A percentile compares a stretch with the other conserved stretches of the same genome.
phyloP scores from a whole-genome alignment of 352 stramenopile species.

The Phytopythium delawarense region DNA sequence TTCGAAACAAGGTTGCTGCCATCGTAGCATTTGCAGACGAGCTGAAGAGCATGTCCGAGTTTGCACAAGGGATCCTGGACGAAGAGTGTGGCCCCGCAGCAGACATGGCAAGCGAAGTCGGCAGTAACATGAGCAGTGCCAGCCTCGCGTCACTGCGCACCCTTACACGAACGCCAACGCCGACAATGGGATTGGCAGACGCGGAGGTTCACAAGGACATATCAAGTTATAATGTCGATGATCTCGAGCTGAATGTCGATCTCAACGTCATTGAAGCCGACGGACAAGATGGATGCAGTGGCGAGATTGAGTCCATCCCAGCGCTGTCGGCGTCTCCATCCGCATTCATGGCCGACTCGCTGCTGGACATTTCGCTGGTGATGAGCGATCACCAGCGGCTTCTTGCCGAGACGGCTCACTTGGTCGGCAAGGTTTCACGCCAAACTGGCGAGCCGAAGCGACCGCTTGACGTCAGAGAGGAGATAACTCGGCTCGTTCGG shows the following conservation, averaged over 20 bases:
- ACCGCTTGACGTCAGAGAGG: constrained; percentile 28
- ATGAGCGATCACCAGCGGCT: constrained; percentile 72
- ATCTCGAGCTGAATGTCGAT: neutral
- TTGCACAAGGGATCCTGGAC: constrained; percentile 54
- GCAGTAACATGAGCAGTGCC: constrained; percentile 40
- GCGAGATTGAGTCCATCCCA: neutral
- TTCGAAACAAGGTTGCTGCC: constrained; percentile 29
- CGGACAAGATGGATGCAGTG: neutral
- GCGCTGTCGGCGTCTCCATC: constrained; percentile 10
- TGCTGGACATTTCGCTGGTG: constrained; percentile 71
- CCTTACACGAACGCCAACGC: constrained; percentile 32
- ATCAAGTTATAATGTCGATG: neutral
- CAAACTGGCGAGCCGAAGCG: constrained; percentile 5
- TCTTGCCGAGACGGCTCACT: constrained; percentile 45
- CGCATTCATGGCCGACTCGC: constrained; percentile 42
- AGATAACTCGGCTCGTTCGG: constrained; percentile 47
- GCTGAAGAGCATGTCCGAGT: constrained; percentile 47
- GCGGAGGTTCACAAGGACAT: neutral
- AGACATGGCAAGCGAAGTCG: constrained; percentile 9
- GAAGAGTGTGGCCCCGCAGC: constrained; percentile 29
- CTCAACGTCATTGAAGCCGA: no score
- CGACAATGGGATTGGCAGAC: neutral
- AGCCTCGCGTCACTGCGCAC: constrained; percentile 28
- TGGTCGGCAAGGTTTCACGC: constrained; percentile 35
- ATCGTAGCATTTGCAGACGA: constrained; percentile 59